These are phyloP conservation scores for Penicillium longicatenatum DNA, from an alignment of 495 filamentous ascomycete species.

Conservation along the genomic window DNA sequence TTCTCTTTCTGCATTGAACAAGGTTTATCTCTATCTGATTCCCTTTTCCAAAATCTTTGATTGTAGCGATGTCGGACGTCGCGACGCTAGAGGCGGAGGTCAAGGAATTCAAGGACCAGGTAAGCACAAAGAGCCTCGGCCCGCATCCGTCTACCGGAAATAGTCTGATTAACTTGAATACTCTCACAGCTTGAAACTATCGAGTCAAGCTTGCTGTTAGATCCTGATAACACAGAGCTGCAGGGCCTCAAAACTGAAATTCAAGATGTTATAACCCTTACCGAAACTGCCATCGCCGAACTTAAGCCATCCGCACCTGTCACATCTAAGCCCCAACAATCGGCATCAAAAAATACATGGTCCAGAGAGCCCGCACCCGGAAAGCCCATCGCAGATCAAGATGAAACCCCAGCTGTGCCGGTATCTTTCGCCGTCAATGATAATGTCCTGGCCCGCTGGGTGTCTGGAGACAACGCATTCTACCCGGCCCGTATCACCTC, in stretches of 20 bases:
- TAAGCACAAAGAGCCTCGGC: slow-evolving; percentile 28
- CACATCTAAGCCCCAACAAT: slow-evolving; percentile 39
- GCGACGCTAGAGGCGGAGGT: slow-evolving; percentile 70
- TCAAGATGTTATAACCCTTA: slow-evolving; percentile 78
- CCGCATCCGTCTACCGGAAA: background rate
- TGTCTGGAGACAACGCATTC: slow-evolving; percentile 84
- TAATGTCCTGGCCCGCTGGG: slow-evolving; percentile 84
- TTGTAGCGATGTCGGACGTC: slow-evolving; percentile 58
- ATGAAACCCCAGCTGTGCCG: slow-evolving; percentile 41
- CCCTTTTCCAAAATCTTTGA: background rate
- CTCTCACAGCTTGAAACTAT: slow-evolving; percentile 74
- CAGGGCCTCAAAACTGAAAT: slow-evolving; percentile 78
- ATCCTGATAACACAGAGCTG: slow-evolving; percentile 82
- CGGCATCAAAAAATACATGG: slow-evolving; percentile 66
- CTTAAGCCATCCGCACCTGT: slow-evolving; percentile 62
- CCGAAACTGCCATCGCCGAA: slow-evolving; percentile 79
- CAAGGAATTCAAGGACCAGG: slow-evolving; percentile 83
- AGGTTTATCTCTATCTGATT: background rate
- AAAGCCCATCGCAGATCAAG: slow-evolving; percentile 42
- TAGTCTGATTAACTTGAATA: slow-evolving; percentile 8
- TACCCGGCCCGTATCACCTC: slow-evolving; percentile 93
- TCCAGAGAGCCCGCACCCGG: slow-evolving; percentile 62
- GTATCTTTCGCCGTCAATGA: slow-evolving; percentile 83
- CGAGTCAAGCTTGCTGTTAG: slow-evolving; percentile 71
- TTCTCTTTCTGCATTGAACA: background rate